Conservation (phyloP, 2,329 filamentous ascomycete genomes). For the Nemania bipapillata region DNA sequence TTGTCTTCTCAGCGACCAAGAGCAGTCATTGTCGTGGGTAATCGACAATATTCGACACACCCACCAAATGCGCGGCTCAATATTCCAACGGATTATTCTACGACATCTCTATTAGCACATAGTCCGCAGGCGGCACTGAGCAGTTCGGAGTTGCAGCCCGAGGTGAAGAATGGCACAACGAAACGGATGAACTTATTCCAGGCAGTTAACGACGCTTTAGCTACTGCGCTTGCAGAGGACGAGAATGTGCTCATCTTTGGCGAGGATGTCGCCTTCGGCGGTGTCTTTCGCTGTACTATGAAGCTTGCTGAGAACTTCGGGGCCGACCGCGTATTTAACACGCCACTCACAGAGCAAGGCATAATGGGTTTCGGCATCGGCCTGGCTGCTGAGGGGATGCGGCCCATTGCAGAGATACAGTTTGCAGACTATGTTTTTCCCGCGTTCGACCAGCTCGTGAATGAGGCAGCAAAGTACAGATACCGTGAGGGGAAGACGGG, state of each 20-base stretch:
- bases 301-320: constrained; percentile 89
- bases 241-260: constrained; percentile 91
- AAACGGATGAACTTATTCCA: constrained; percentile 94
- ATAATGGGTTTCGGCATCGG: constrained; percentile 95
- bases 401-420: constrained; percentile 91
- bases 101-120: constrained; percentile 83
- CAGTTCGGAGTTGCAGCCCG: constrained; percentile 75
- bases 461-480: constrained; percentile 88
- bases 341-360: constrained; percentile 91
- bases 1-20: constrained; percentile 25
- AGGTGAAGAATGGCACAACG: constrained; percentile 74
- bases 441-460: constrained; percentile 92
- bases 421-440: constrained; percentile 96
- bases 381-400: constrained; percentile 88
- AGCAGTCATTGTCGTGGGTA: constrained; percentile 14
- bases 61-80: constrained; percentile 77
- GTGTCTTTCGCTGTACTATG: constrained; percentile 94
- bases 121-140: constrained; percentile 76
- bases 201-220: constrained; percentile 88
- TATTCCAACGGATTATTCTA: constrained; percentile 84
- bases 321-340: constrained; percentile 92
- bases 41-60: constrained; percentile 63
- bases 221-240: constrained; percentile 82
- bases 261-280: constrained; percentile 96
- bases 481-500: constrained; percentile 74